These are phyloP conservation scores for Scutellospora calospora DNA, from an alignment of 371 early-diverging fungal genomes.

Conservation along the genomic window DNA sequence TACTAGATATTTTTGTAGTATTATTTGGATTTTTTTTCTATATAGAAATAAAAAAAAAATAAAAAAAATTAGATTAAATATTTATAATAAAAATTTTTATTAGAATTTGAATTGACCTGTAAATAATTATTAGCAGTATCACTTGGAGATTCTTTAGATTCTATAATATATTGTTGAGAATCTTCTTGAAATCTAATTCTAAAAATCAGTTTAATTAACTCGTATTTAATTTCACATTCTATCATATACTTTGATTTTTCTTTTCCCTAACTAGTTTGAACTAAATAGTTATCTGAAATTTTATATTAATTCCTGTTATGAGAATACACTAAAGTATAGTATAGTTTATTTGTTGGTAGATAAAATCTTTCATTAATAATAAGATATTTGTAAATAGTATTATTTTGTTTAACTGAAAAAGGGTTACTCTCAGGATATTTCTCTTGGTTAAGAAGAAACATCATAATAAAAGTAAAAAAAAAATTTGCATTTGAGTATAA, in stretches of 20 bases:
- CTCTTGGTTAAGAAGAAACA: no score
- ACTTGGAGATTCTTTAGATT: neutral
- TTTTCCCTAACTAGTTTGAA: neutral
- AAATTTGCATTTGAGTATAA: no score
- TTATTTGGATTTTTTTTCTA: constrained; percentile 5
- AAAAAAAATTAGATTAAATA: neutral
- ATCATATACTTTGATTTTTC: neutral
- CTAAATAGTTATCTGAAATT: neutral
- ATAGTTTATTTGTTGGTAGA: neutral
- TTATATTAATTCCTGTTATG: neutral
- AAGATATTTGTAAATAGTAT: neutral
- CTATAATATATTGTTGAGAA: neutral
- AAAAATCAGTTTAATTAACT: neutral
- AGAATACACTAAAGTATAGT: neutral
- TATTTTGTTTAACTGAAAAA: constrained; percentile 8
- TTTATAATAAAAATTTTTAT: neutral
- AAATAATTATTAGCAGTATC: neutral
- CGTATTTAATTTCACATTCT: constrained; percentile 6
- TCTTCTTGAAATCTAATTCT: constrained; percentile 4
- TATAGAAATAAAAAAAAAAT: neutral
- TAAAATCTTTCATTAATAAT: constrained; percentile 7
- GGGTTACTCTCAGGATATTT: neutral
- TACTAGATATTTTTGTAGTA: neutral
- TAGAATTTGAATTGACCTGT: neutral
- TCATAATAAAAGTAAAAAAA: no score